Evolutionary conservation across 306 rosid species (phyloP), one percentile per base, ranked within the genome.

Genomic region (Gleditsia sinensis): DNA sequence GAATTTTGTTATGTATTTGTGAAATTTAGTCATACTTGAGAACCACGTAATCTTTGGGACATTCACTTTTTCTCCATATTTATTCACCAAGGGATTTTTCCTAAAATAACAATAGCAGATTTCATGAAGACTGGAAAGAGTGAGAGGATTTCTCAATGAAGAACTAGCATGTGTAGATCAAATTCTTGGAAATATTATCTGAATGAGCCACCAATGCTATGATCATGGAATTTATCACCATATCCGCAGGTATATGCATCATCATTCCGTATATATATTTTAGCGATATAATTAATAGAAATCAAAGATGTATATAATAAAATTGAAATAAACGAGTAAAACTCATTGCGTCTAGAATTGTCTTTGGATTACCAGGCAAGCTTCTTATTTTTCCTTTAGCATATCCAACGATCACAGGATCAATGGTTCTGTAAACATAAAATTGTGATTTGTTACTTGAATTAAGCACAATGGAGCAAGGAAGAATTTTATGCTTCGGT

Each of bases 191-290:
- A 28, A 2, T 1, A 42, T 28, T 28, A 28, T 28, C 4, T 28
- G 32, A 28, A 37, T 37, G 42, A 37, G 42, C 42, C 42, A 6
- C 11, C 42, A 37, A 6, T 37, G 11, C 42, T 6, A 9, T 2
- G 42, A 6, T 37, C 9, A 37, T 37, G 11, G 42, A 37, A 37
- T 37, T 37, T 37, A 92, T 92, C 71, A 92, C 98, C 81, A 88
- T 75, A 23, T 92, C 98, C 4, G 98, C 98, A 1, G 98, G 98
- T 25, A 92, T 81, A 96, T 92, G 89, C 16, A 10, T 59, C 49
- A 80, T 0, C 10, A 43, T 43, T 43, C n/a, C 43, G n/a, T n/a
- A n/a, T n/a, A n/a, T n/a, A n/a, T n/a, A n/a, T n/a, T n/a, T n/a
- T n/a, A n/a, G n/a, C n/a, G n/a, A n/a, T n/a, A n/a, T n/a, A n/a